These are phyloP conservation scores for Yarrowia galli DNA, from an alignment of 1,139 yeast genomes.

Conservation along the genomic window DNA sequence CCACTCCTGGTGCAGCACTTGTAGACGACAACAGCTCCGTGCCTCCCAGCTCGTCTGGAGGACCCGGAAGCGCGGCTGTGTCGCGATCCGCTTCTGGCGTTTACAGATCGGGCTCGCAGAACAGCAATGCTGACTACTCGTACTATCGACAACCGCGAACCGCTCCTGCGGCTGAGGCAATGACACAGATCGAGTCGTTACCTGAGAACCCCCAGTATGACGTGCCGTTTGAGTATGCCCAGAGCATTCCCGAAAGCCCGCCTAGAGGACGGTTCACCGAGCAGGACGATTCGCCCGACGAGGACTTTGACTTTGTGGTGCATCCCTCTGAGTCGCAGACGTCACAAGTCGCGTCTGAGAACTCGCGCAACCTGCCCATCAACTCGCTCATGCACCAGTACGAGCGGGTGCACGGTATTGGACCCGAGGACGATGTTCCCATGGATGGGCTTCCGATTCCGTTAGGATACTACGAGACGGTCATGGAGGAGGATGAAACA, in stretches of 20 bases:
- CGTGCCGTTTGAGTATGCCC: conserved; percentile 25
- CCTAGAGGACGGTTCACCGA: conserved; percentile 24
- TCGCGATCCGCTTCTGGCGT: conserved; percentile 24
- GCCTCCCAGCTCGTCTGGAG: conserved; percentile 10
- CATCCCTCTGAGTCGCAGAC: conserved; percentile 16
- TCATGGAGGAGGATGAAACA: conserved; percentile 38
- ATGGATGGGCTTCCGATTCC: conserved; percentile 38
- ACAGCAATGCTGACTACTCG: conserved; percentile 13
- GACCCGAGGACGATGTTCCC: conserved; percentile 32
- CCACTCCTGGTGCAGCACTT: conserved; percentile 24
- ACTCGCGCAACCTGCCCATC: conserved; percentile 35
- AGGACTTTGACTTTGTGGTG: conserved; percentile 35
- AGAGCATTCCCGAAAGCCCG: conserved; percentile 16
- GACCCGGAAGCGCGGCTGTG: not conserved
- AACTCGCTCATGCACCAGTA: conserved; percentile 40
- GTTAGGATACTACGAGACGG: conserved; percentile 39
- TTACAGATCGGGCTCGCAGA: conserved; percentile 27
- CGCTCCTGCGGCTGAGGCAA: not conserved
- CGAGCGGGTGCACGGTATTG: conserved; percentile 36
- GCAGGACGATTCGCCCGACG: conserved; percentile 30
- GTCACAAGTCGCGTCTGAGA: conserved; percentile 24
- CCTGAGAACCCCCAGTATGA: conserved; percentile 32
- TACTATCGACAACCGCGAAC: conserved; percentile 21
- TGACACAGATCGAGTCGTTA: conserved; percentile 10
- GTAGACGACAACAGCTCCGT: conserved; percentile 6